Conservation (phyloP, 1,139 yeast genomes). For the Entelexis paramagnoliae region DNA sequence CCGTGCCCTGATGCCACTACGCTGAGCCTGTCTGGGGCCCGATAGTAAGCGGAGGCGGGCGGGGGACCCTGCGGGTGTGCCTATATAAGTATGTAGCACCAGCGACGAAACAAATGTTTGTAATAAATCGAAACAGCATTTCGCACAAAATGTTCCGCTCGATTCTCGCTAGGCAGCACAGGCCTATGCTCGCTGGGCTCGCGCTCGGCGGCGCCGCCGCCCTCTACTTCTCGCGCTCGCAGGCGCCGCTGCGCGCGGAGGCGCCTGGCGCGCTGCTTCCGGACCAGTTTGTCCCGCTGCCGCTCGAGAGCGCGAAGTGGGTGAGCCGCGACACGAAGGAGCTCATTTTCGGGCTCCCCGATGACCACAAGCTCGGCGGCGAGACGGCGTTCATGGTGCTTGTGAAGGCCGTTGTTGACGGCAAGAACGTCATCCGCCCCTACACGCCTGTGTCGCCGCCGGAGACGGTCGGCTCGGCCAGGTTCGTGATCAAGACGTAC, state of each 20-base stretch:
- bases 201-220: slow-evolving; percentile 29
- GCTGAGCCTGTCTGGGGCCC: not conserved
- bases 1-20: slow-evolving; percentile 1
- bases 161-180: slow-evolving; percentile 9
- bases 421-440: slow-evolving; percentile 85
- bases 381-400: slow-evolving; percentile 69
- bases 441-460: slow-evolving; percentile 83
- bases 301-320: slow-evolving; percentile 47
- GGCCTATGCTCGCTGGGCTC: slow-evolving; percentile 25
- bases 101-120: not conserved
- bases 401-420: slow-evolving; percentile 45
- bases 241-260: slow-evolving; percentile 24
- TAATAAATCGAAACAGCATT: not conserved
- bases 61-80: not conserved
- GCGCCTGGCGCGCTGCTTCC: slow-evolving; percentile 49
- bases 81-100: not conserved
- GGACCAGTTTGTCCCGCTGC: slow-evolving; percentile 66
- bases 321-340: slow-evolving; percentile 46
- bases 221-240: slow-evolving; percentile 20
- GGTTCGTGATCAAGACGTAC: slow-evolving; percentile 75
- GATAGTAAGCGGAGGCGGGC: not conserved
- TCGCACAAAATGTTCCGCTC: slow-evolving; percentile 12
- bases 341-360: slow-evolving; percentile 62
- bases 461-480: slow-evolving; percentile 61
- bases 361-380: slow-evolving; percentile 67